phyloP scores from a whole-genome alignment of 1,284 basidiomycete genomes.

The Malassezia yamatoensis region DNA sequence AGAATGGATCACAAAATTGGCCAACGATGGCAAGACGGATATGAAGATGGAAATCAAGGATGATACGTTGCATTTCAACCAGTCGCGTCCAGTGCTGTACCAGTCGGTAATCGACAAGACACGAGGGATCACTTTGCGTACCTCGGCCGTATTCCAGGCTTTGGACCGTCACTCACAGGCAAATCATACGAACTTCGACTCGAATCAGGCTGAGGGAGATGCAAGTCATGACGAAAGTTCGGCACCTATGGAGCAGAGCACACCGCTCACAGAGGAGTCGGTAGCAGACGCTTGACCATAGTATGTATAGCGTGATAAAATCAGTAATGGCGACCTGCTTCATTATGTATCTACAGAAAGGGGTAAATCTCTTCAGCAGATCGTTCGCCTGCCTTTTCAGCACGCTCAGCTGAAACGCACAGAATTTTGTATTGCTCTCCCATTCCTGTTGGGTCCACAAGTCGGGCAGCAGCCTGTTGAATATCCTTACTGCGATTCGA shows the following conservation, averaged over 20 bases:
- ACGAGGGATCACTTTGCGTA: conserved; percentile 77
- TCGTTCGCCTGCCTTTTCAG: background rate
- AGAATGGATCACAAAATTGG: conserved; percentile 98
- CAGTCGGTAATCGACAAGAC: conserved; percentile 94
- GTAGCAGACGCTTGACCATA: background rate
- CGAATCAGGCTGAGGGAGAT: background rate
- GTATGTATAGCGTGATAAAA: too few species aligned
- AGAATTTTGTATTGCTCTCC: conserved; percentile 55
- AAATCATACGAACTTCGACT: conserved; percentile 14
- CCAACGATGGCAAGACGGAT: conserved; percentile 90
- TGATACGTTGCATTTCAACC: conserved; percentile 89
- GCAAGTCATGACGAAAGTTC: background rate
- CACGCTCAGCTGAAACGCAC: conserved; percentile 3
- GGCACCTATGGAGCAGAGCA: conserved; percentile 5
- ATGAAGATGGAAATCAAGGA: conserved; percentile 95
- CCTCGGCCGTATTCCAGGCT: conserved; percentile 77
- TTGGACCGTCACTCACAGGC: conserved; percentile 55
- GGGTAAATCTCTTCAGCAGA: conserved; percentile 14
- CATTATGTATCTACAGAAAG: conserved; percentile 5
- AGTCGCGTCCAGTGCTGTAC: conserved; percentile 77
- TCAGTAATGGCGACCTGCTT: too few species aligned
- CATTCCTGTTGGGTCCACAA: conserved; percentile 55
- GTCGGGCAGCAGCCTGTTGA: conserved; percentile 50
- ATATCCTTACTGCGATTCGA: conserved; percentile 49
- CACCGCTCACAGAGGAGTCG: conserved; percentile 1